Conservation (phyloP, 1,139 yeast genomes). For the Protomyces pachydermus region DNA sequence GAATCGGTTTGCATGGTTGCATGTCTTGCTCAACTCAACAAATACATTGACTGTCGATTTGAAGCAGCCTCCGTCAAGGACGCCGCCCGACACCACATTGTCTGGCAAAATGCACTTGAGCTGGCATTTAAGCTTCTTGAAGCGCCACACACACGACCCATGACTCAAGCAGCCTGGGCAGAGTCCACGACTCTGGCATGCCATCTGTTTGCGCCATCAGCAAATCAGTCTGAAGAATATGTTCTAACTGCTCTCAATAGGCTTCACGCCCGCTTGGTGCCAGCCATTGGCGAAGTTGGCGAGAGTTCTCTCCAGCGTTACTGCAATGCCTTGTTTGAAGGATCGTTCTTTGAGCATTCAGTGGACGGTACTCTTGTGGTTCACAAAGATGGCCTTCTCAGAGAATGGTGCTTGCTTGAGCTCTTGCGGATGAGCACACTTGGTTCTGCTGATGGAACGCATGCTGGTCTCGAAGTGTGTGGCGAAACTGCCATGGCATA, state of each 20-base stretch:
- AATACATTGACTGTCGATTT: neutral
- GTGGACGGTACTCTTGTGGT: neutral
- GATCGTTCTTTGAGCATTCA: constrained; percentile 5
- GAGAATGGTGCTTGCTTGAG: constrained; percentile 24
- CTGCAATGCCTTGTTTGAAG: constrained; percentile 5
- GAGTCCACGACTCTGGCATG: neutral
- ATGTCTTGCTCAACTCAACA: neutral
- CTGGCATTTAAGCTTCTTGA: neutral
- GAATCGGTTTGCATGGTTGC: neutral
- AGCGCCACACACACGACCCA: neutral
- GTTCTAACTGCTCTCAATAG: constrained; percentile 9
- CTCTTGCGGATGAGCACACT: constrained; percentile 14
- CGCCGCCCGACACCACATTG: neutral
- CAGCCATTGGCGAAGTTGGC: neutral
- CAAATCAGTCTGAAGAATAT: constrained; percentile 14
- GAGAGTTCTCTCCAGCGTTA: neutral
- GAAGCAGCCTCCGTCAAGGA: neutral
- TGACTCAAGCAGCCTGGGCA: neutral
- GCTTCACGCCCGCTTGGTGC: constrained; percentile 4
- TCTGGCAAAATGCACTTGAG: constrained; percentile 3
- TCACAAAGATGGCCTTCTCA: constrained; percentile 2
- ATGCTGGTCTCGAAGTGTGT: neutral
- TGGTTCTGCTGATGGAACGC: neutral
- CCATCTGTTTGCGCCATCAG: neutral
- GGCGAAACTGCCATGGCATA: neutral